Evolutionary conservation across 768 basidiomycete genomes (phyloP), one percentile per base, ranked within the genome.

Genomic region (Gloeopeniophorella convolvens): DNA sequence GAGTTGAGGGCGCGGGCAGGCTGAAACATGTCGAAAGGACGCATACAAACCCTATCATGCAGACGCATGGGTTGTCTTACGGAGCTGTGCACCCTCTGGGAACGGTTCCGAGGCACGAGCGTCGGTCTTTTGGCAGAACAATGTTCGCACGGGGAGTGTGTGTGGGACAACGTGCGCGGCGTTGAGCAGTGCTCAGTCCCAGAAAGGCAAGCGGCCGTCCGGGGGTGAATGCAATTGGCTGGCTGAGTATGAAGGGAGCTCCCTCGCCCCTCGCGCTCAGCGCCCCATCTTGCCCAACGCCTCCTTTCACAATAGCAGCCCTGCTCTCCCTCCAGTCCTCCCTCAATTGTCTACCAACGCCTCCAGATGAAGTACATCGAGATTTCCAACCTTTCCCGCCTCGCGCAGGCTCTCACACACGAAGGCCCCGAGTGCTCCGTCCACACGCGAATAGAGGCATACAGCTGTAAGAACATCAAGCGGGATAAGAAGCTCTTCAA

Each of bases 311-410:
- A 33, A 44, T 45, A 30, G 24, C 33, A 23, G 23, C 23, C 31
- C 32, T 8, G 42, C 5, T 11, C 32, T 35, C 15, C 24, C 24
- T 33, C 49, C 30, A 9, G 32, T 15, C 5, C 7, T 35, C 39
- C 46, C 57, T 13, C 5, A 41, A 30, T 33, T 13, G n/a, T 23
- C n/a, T n/a, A n/a, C n/a, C n/a, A n/a, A n/a, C n/a, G n/a, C n/a
- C n/a, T n/a, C n/a, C n/a, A n/a, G n/a, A 94, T 95, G 92, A 94
- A 94, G 70, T 93, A 83, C 71, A 85, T 94, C 59, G 87, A 93
- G 62, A 76, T 77, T 43, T 86, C 89, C n/a, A 79, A 83, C 36
- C 74, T 94, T 3, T 80, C 83, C 11, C 76, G 77, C 46, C 80
- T 96, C 50, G 82, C 85, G 0, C 79, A 84, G 62, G 79, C 83